Conservation (phyloP, 169 alveolate genomes). For the Toxoplasma gondii region DNA sequence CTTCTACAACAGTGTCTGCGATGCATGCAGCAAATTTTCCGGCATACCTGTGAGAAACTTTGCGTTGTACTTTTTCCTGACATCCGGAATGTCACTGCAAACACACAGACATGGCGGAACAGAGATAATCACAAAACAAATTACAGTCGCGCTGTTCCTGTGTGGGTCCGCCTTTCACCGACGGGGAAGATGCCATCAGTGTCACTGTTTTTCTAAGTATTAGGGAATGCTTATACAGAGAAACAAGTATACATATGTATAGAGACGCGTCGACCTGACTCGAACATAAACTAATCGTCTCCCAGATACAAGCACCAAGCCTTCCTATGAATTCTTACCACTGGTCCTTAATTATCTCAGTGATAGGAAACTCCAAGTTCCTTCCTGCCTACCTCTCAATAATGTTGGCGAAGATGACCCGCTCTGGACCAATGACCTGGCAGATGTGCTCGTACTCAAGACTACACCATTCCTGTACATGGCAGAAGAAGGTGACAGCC, state of each 20-base stretch:
- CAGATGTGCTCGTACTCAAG: constrained; percentile 74
- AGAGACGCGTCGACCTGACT: no score
- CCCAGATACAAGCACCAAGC: no score
- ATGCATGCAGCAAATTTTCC: neutral
- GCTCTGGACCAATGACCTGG: constrained; percentile 62
- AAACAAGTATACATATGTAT: no score
- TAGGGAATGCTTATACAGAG: no score
- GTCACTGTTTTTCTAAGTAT: no score
- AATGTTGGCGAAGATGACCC: constrained; percentile 68
- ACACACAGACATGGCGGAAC: neutral
- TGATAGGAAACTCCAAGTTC: no score
- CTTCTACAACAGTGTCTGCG: neutral
- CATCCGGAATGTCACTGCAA: neutral
- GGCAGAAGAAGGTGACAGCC: neutral
- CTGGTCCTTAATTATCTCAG: no score
- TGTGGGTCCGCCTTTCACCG: neutral
- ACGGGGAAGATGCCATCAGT: no score
- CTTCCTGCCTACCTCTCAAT: constrained; percentile 7
- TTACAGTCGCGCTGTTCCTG: neutral
- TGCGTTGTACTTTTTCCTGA: constrained; percentile 10
- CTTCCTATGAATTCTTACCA: no score
- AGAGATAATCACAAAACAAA: neutral
- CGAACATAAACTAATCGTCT: no score
- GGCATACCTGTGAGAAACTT: neutral
- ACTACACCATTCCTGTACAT: constrained; percentile 69